phyloP scores from a whole-genome alignment of 2,329 filamentous ascomycete species.

The Paraconiothyrium brasiliense region DNA sequence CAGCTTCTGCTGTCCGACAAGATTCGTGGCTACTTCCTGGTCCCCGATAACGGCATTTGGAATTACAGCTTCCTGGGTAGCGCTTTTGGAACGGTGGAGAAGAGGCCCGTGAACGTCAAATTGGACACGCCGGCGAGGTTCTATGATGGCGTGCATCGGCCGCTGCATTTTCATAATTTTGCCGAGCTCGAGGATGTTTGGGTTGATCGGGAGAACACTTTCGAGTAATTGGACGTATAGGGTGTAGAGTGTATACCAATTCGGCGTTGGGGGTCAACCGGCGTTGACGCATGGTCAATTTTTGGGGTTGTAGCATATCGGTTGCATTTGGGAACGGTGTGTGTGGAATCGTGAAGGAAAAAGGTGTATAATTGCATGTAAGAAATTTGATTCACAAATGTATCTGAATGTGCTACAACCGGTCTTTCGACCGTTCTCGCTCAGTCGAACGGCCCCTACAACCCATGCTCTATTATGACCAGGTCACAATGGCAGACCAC shows the following conservation, averaged over 20 bases:
- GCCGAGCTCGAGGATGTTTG: constrained; percentile 96
- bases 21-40: constrained; percentile 94
- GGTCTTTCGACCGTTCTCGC: background rate
- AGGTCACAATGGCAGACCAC: background rate
- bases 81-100: constrained; percentile 85
- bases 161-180: constrained; percentile 96
- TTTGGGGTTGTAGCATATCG: background rate
- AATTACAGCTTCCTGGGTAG: constrained; percentile 99
- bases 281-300: constrained; percentile 7
- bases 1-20: constrained; percentile 92
- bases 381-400: constrained; percentile 6
- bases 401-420: background rate
- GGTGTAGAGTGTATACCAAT: constrained; percentile 8
- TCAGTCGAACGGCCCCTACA: background rate
- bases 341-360: too few relatives aligned
- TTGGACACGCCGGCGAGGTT: constrained; percentile 88
- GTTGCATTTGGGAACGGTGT: too few relatives aligned
- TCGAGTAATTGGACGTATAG: constrained; percentile 67
- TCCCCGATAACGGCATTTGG: constrained; percentile 89
- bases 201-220: constrained; percentile 92
- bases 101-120: constrained; percentile 90
- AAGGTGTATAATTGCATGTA: constrained; percentile 5
- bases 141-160: constrained; percentile 91
- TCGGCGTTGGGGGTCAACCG: constrained; percentile 5
- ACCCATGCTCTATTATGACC: background rate